phyloP scores from a whole-genome alignment of 2,329 filamentous ascomycete species.

The Talaromyces albobiverticillius region DNA sequence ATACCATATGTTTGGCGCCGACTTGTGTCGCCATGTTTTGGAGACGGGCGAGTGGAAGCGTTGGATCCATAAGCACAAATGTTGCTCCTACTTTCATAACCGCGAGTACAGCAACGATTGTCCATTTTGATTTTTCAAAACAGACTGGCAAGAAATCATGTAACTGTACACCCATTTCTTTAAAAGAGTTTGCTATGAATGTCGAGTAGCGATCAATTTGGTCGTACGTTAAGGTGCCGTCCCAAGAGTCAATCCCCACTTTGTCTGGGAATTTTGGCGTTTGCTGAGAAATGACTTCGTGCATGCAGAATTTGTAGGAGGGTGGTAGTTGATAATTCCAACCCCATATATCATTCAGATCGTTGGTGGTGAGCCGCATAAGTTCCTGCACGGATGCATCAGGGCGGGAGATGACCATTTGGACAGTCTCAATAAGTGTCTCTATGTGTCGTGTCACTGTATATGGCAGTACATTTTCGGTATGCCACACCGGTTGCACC shows the following conservation, averaged over 20 bases:
- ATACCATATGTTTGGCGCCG: neutral
- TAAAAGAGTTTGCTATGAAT: slow-evolving; percentile 26
- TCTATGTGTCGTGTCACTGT: slow-evolving; percentile 44
- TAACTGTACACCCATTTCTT: slow-evolving; percentile 28
- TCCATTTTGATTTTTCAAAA: slow-evolving; percentile 34
- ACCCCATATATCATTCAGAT: slow-evolving; percentile 46
- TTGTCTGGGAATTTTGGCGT: slow-evolving; percentile 22
- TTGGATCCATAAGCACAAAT: slow-evolving; percentile 23
- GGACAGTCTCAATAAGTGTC: slow-evolving; percentile 42
- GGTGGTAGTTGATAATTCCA: slow-evolving; percentile 49
- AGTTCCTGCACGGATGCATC: slow-evolving; percentile 29
- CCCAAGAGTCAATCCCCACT: slow-evolving; percentile 27
- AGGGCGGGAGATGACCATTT: slow-evolving; percentile 30
- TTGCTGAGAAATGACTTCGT: slow-evolving; percentile 8
- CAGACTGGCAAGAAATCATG: slow-evolving; percentile 24
- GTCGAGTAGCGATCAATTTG: slow-evolving; percentile 31
- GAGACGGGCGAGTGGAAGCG: slow-evolving; percentile 16
- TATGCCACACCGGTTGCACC: slow-evolving; percentile 43
- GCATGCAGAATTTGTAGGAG: slow-evolving; percentile 26
- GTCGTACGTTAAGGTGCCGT: slow-evolving; percentile 27
- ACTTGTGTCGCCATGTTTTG: slow-evolving; percentile 4
- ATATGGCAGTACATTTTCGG: slow-evolving; percentile 40
- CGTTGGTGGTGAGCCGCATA: slow-evolving; percentile 32
- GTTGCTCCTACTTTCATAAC: slow-evolving; percentile 28
- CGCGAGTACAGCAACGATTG: slow-evolving; percentile 26